phyloP scores from a whole-genome alignment of 257 asterid species.

The Solanum infundibuliforme region DNA sequence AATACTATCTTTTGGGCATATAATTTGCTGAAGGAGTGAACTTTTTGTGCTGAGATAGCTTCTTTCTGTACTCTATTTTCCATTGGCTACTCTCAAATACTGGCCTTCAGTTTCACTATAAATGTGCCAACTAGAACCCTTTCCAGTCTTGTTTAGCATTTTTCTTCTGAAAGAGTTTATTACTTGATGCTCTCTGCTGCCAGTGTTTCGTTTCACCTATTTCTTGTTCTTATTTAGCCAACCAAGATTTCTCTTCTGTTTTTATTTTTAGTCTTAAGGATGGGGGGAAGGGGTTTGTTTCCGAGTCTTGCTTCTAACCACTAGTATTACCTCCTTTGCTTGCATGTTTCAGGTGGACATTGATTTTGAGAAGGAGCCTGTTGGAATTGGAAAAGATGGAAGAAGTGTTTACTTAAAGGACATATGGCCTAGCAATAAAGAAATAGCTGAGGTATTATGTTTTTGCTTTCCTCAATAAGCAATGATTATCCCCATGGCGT shows the following conservation, averaged over 20 bases:
- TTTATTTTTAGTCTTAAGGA: neutral
- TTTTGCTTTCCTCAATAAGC: neutral
- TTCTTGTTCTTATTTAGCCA: neutral
- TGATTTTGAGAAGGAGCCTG: slow-evolving; percentile 82
- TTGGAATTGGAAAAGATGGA: slow-evolving; percentile 86
- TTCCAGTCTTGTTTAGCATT: neutral
- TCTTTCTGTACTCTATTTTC: neutral
- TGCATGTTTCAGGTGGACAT: slow-evolving; percentile 58
- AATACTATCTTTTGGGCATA: neutral
- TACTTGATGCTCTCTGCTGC: neutral
- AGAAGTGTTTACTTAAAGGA: slow-evolving; percentile 61
- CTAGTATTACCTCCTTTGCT: neutral
- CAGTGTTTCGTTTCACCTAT: neutral
- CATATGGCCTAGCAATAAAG: slow-evolving; percentile 84
- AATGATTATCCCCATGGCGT: neutral
- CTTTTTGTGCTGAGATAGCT: neutral
- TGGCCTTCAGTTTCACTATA: neutral
- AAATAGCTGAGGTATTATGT: slow-evolving; percentile 62
- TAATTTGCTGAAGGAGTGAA: neutral
- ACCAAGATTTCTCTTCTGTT: neutral
- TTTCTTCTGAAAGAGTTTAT: neutral
- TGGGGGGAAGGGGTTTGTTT: neutral
- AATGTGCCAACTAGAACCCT: neutral
- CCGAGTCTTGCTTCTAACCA: neutral
- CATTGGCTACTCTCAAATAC: neutral